Conservation (phyloP, 2,329 filamentous ascomycete genomes). For the Penicillium freii region DNA sequence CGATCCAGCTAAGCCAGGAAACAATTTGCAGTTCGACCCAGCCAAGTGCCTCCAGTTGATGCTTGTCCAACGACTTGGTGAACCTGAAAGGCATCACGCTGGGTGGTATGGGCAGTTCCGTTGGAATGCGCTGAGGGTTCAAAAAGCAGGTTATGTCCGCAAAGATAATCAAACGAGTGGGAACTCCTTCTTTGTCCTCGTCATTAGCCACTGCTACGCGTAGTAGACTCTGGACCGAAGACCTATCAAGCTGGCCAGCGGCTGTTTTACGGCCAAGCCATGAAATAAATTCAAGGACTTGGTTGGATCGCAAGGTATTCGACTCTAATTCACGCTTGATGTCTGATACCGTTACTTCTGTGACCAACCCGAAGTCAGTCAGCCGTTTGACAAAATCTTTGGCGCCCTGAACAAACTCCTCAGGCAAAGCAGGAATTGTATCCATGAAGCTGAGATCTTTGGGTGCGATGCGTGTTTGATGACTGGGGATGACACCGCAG, state of each 20-base stretch:
- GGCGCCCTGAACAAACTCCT: constrained; percentile 66
- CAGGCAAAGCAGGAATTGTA: constrained; percentile 80
- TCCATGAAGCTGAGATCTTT: constrained; percentile 76
- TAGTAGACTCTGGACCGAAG: constrained; percentile 67
- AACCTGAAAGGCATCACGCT: constrained; percentile 82
- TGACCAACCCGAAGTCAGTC: constrained; percentile 81
- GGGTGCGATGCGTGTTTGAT: constrained; percentile 73
- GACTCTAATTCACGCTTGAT: constrained; percentile 79
- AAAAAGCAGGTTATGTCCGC: constrained; percentile 73
- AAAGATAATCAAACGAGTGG: constrained; percentile 72
- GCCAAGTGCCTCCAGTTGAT: constrained; percentile 74
- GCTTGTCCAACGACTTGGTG: constrained; percentile 65
- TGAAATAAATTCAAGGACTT: constrained; percentile 77
- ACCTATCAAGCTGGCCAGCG: constrained; percentile 68
- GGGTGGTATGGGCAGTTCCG: constrained; percentile 75
- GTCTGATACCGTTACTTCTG: constrained; percentile 80
- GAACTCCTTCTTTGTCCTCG: constrained; percentile 55
- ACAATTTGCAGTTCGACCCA: constrained; percentile 84
- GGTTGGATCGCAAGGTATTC: constrained; percentile 73
- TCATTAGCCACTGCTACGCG: constrained; percentile 65
- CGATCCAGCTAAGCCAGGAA: constrained; percentile 78
- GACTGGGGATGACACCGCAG: constrained; percentile 79
- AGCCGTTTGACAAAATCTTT: constrained; percentile 76
- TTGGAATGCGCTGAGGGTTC: constrained; percentile 72
- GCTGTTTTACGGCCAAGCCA: constrained; percentile 76